A percentile compares a stretch with the other conserved stretches of the same genome.
These are phyloP conservation scores for Pseudozyma tsukubaensis DNA, from an alignment of 1,284 basidiomycete species.

Conservation along the genomic window DNA sequence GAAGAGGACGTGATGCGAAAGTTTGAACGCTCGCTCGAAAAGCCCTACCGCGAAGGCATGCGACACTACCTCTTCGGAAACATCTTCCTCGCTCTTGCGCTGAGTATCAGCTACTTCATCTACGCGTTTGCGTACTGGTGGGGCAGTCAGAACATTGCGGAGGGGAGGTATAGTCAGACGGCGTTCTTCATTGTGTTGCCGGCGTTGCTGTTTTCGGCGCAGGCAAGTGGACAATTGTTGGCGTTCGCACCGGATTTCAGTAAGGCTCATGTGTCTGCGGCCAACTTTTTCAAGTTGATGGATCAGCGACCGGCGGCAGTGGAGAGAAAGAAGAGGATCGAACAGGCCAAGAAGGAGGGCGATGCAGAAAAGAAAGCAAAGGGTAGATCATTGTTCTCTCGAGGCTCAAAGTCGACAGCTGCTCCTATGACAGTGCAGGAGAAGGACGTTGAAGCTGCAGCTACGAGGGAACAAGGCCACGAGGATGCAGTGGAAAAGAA, in stretches of 20 bases:
- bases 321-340: conserved; percentile 66
- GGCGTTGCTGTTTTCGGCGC: conserved; percentile 60
- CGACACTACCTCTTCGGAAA: conserved; percentile 57
- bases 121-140: conserved; percentile 65
- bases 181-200: conserved; percentile 64
- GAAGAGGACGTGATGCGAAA: conserved; percentile 57
- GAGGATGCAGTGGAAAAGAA: conserved; percentile 21
- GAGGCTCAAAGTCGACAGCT: no score
- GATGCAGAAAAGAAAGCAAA: conserved; percentile 59
- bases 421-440: no score
- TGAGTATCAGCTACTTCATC: conserved; percentile 63
- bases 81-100: conserved; percentile 52
- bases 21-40: conserved; percentile 42
- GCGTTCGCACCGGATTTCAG: conserved; percentile 62
- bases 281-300: conserved; percentile 55
- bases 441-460: conserved; percentile 85
- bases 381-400: no score
- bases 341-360: conserved; percentile 42
- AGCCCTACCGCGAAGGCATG: conserved; percentile 54
- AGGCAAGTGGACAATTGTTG: conserved; percentile 60
- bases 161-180: conserved; percentile 52
- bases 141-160: conserved; percentile 60
- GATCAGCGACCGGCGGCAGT: conserved; percentile 77
- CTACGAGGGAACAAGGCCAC: conserved; percentile 85
- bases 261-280: conserved; percentile 59